Percentiles rank a stretch among this genome's conserved stretches.
Evolutionary conservation across 257 asterid genomes (phyloP).

Genomic region (Ajuga chamaepitys): DNA sequence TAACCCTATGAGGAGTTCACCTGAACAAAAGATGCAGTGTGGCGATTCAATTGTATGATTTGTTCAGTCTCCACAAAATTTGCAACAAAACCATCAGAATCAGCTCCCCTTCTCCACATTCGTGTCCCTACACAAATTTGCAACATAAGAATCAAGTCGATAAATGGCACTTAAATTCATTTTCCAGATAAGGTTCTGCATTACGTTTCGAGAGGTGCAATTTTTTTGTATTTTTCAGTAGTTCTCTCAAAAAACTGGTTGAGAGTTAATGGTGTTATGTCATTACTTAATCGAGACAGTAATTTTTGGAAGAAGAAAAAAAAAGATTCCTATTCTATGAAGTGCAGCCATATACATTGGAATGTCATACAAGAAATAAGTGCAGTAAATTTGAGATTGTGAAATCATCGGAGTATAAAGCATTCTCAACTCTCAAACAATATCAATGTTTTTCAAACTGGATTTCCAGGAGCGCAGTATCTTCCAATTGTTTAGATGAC

Average conservation of each 20-base stretch:
- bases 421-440: not conserved
- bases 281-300: not conserved
- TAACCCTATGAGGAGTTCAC: conserved; percentile 28
- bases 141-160: conserved; percentile 11
- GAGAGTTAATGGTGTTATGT: not conserved
- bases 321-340: not conserved
- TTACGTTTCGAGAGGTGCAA: not conserved
- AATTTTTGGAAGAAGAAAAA: not conserved
- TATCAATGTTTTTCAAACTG: not conserved
- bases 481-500: not conserved
- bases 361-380: not conserved
- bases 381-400: not conserved
- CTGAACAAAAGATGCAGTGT: conserved; percentile 91
- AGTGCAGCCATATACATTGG: not conserved
- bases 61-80: conserved; percentile 98
- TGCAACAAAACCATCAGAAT: conserved; percentile 98
- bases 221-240: not conserved
- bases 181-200: not conserved
- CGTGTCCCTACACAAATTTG: conserved; percentile 64
- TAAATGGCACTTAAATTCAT: not conserved
- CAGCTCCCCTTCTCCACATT: conserved; percentile 99
- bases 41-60: conserved; percentile 69
- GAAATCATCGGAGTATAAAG: not conserved
- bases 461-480: conserved; percentile 2
- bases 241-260: conserved; percentile 1